These are phyloP conservation scores for Candida sanyaensis DNA, from an alignment of 1,139 yeast genomes.

Conservation along the genomic window DNA sequence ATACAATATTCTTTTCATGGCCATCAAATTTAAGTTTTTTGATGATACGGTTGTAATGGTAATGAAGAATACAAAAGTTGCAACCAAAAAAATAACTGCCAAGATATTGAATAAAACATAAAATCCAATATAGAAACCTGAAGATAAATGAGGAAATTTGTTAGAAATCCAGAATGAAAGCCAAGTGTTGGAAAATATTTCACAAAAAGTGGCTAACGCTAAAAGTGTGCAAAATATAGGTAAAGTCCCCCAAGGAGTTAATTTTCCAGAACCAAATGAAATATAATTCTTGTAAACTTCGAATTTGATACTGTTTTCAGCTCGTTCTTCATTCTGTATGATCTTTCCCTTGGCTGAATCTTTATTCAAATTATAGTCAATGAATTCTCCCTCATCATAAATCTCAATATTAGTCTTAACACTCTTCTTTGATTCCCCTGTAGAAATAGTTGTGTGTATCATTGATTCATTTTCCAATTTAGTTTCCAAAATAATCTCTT, in stretches of 20 bases:
- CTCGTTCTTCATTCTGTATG: constrained; percentile 30
- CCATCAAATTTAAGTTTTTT: constrained; percentile 43
- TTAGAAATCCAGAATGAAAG: constrained; percentile 77
- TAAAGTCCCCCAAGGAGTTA: constrained; percentile 24
- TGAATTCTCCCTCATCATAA: constrained; percentile 21
- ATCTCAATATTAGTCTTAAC: too few species aligned
- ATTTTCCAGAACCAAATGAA: constrained; percentile 55
- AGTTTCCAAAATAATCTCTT: constrained; percentile 21
- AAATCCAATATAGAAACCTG: constrained; percentile 73
- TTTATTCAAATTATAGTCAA: constrained; percentile 25
- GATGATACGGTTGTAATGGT: constrained; percentile 53
- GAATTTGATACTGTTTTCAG: constrained; percentile 41
- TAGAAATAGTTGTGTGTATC: too few species aligned
- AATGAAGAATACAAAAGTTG: constrained; percentile 52
- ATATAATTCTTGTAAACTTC: constrained; percentile 46
- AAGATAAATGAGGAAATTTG: constrained; percentile 49
- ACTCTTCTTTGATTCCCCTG: too few species aligned
- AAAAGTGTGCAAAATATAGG: constrained; percentile 25
- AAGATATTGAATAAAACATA: constrained; percentile 58
- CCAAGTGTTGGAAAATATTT: constrained; percentile 77
- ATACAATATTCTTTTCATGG: constrained; percentile 64
- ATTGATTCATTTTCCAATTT: constrained; percentile 19
- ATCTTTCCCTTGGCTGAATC: constrained; percentile 36
- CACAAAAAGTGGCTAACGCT: constrained; percentile 56
- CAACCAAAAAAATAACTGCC: constrained; percentile 36